Evolutionary conservation across 73 alveolate genomes (phyloP), one percentile per base, ranked within the genome.

Genomic region (Blepharisma stoltei): DNA sequence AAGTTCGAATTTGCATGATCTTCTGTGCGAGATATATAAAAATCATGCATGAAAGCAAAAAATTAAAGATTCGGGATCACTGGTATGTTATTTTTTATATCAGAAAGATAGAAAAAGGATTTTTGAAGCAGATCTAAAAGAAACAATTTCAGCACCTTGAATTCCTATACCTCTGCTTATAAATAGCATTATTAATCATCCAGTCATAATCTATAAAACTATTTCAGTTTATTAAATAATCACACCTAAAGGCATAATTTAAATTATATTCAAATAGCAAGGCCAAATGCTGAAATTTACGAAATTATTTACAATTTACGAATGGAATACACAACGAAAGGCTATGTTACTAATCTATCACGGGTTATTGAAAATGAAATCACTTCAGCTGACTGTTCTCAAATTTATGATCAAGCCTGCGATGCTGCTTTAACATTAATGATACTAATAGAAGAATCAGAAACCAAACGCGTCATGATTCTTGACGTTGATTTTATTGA

Each of bases 401-500:
- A 38, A 25, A 25, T 60, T 60, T 60, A 14, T 60, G 73, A 60
- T 8, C 18, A 14, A 8, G 23, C 73, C 23, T n/a, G 38, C 18
- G 73, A 60, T 60, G 23, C 23, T 60, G 73, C 73, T 20, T 14
- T 14, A 8, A 60, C 23, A 2, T 3, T 60, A 14, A 60, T 60
- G 73, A 25, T 11, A 14, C 18, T 60, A 14, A 25, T 60, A 25
- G 73, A 60, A 60, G 23, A 60, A 8, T 25, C n/a, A 9, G 23
- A n/a, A 18, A 60, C 14, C 18, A 60, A 60, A 5, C 37, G 73
- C 18, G 73, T 60, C 23, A 60, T 60, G 73, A 60, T 60, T 60
- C 14, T 60, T n/a, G 73, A 60, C 46, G 41, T 32, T 3, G 41
- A 32, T 32, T 32, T 32, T 5, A 14, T 60, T 8, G 73, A 60